Percentiles rank a stretch among this genome's conserved stretches.
Conservation (phyloP, 106 monocot genomes). For the Chionographis japonica region DNA sequence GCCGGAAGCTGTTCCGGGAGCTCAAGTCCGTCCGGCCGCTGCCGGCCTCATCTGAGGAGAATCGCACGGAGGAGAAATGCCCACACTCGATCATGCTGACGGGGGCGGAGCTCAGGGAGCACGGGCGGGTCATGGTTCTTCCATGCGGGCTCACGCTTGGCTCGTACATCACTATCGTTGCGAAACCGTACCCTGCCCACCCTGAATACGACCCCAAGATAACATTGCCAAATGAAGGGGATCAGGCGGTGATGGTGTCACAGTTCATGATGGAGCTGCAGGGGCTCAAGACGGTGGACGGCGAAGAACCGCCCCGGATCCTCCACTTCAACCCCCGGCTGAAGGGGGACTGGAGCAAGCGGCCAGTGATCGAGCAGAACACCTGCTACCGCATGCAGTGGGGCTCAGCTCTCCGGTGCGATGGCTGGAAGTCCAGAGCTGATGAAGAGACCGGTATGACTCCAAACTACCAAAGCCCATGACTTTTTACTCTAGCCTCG, state of each 20-base stretch:
- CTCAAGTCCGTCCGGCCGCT: conserved; percentile 15
- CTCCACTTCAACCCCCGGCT: conserved; percentile 91
- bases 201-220: conserved; percentile 74
- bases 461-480: neutral
- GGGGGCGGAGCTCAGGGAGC: conserved; percentile 34
- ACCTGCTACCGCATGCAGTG: conserved; percentile 99
- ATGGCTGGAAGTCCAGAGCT: conserved; percentile 80
- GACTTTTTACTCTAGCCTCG: too few relatives aligned
- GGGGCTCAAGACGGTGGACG: conserved; percentile 88
- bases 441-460: conserved; percentile 88
- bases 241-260: conserved; percentile 64
- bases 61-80: conserved; percentile 43
- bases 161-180: conserved; percentile 83
- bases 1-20: conserved; percentile 31
- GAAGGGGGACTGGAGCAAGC: conserved; percentile 92
- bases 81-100: conserved; percentile 59
- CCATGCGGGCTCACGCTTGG: conserved; percentile 93
- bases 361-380: conserved; percentile 90
- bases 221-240: conserved; percentile 49
- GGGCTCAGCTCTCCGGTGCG: conserved; percentile 66
- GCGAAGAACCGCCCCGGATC: conserved; percentile 89
- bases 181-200: conserved; percentile 47
- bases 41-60: conserved; percentile 1
- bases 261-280: conserved; percentile 99
- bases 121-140: conserved; percentile 52